Evolutionary conservation across 331 rosid genomes (phyloP), one percentile per base, ranked within the genome.

Genomic region (Malus hybrid): DNA sequence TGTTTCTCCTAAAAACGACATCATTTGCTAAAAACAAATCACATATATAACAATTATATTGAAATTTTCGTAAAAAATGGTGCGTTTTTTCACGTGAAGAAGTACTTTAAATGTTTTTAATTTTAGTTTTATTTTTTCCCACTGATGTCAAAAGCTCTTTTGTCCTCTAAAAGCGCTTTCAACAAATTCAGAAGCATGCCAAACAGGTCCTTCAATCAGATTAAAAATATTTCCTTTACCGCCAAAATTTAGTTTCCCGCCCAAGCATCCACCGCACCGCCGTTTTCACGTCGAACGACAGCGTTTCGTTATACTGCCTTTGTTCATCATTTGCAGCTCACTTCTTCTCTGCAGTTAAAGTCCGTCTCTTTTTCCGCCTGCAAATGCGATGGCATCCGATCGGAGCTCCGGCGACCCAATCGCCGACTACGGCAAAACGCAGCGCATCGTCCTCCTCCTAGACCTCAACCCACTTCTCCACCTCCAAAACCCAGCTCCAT

Each of bases 381-480:
- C 3, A 31, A 10, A n/a, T 20, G 15, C 77, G 44, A 85, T 85
- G 88, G 88, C 65, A 6, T n/a, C 69, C 4, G 72, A 66, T 61
- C 65, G 50, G 32, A 16, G 70, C 33, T 66, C 79, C 50, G 22
- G 18, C 27, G 89, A 84, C 68, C 80, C 77, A 71, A 67, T 87
- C 16, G 64, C 83, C 6, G 61, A 31, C 57, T 93, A 80, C 93
- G 28, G 82, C 32, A 67, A 69, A 27, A 90, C 91, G 33, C 88
- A 85, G 39, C 93, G 90, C 18, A 68, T 90, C 13, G 86, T 93
- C 15, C 86, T 93, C 3, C 89, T 93, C n/a, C 73, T 93, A 2
- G 98, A 93, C 77, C 79, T 89, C 0, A 73, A 87, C 65, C 90
- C 93, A 22, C 88, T 89, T 33, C 81, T 82, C 16, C 65, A 77